A percentile compares a stretch with the other conserved stretches of the same genome.
Conservation (phyloP, 768 basidiomycete genomes). For the Leccinum variicolor region DNA sequence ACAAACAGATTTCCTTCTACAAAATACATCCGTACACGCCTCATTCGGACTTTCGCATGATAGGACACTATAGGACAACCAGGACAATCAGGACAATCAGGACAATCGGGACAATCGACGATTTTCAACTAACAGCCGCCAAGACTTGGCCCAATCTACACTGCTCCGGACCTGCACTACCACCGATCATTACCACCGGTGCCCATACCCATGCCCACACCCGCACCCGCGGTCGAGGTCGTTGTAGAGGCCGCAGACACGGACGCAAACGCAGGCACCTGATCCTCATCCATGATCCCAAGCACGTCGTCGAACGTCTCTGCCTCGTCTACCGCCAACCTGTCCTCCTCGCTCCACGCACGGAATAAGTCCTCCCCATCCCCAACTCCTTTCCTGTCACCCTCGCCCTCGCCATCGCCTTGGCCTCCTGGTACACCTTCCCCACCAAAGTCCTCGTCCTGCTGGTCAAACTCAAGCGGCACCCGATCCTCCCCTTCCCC, state of each 20-base stretch:
- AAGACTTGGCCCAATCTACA: not conserved
- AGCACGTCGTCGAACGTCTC: slow-evolving; percentile 33
- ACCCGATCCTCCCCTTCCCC: slow-evolving; percentile 20
- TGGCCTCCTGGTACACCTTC: slow-evolving; percentile 1
- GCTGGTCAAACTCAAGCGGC: slow-evolving; percentile 60
- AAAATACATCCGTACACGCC: not conserved
- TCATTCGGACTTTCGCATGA: not conserved
- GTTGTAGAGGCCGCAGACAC: not conserved
- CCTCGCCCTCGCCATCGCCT: not conserved
- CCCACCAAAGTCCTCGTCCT: slow-evolving; percentile 57
- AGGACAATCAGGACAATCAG: no score
- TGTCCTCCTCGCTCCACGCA: slow-evolving; percentile 29
- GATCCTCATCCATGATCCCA: slow-evolving; percentile 33
- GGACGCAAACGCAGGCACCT: slow-evolving; percentile 13
- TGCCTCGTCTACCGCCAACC: slow-evolving; percentile 29
- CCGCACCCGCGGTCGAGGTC: not conserved
- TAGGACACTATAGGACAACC: no score
- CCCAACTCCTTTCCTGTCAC: not conserved
- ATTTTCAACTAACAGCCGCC: not conserved
- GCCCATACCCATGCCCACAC: not conserved
- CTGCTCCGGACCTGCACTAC: not conserved
- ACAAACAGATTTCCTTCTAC: not conserved
- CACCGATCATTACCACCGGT: not conserved
- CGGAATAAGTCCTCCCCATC: slow-evolving; percentile 23
- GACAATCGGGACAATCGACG: not conserved